Percentiles rank a stretch among this genome's conserved stretches.
Conservation (phyloP, 805 yeast species). For the Wickerhamomyces kurtzmanii region DNA sequence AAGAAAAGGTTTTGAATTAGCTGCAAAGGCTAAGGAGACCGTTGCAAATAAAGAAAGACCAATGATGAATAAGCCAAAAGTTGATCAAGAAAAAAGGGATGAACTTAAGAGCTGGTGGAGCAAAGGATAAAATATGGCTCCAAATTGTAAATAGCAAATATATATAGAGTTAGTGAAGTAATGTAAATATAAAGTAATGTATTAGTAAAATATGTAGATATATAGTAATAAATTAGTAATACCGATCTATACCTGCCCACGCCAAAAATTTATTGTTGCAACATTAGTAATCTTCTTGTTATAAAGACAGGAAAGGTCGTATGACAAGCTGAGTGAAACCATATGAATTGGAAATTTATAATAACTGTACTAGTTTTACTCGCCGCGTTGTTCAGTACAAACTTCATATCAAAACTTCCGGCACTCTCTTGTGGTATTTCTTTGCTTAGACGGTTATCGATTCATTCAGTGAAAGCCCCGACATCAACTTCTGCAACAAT, state of each 20-base stretch:
- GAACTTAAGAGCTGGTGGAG: constrained; percentile 20
- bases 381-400: neutral
- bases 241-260: too few relatives aligned
- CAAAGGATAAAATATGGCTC: too few relatives aligned
- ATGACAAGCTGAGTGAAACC: too few relatives aligned
- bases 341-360: too few relatives aligned
- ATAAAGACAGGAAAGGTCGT: too few relatives aligned
- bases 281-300: too few relatives aligned
- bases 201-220: neutral
- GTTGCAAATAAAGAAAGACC: constrained; percentile 25
- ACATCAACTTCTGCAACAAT: neutral
- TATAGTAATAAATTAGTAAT: too few relatives aligned
- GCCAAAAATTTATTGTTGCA: too few relatives aligned
- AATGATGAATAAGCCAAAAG: constrained; percentile 19
- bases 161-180: too few relatives aligned
- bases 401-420: neutral
- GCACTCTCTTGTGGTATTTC: neutral
- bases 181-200: neutral
- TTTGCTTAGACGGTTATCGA: neutral
- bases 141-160: constrained; percentile 1
- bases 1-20: constrained; percentile 53
- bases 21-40: constrained; percentile 56
- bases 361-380: neutral
- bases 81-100: constrained; percentile 15
- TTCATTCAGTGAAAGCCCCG: neutral